Base-by-base conservation (phyloP, 108 stramenopile genomes). In the Discostella stelligeroides region DNA sequence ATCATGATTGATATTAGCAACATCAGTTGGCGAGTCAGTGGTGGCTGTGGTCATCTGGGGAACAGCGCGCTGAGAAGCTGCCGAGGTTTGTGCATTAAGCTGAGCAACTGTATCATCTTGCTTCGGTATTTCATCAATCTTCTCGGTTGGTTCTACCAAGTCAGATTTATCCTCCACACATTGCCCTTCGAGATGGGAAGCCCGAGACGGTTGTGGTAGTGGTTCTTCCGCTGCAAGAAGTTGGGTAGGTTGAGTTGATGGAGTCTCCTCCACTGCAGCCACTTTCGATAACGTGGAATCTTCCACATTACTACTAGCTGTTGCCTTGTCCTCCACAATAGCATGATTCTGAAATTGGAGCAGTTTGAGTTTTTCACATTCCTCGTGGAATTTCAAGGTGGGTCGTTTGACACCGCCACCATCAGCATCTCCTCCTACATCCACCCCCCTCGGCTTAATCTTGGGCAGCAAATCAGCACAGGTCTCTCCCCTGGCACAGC, bases 341-440 rank as follows among this genome's bases (percentile, higher is more conserved):
- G 68, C 74, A 56, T 91, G 83, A 56, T 74, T 66, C 15, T 62
- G 68, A 65, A 73, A 43, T 74, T 94, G 90, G 46, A 87, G 66
- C 62, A 82, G 75, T 45, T 87, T 87, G 29, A 95, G 61, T 68
- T 92, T 82, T 72, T 80, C 88, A 75, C 92, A 92, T 73, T 95
- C 88, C 49, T 89, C 84, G 37, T 78, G 62, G 78, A 89, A 95
- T 63, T 75, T 60, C 50, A 43, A 49, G 10, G 66, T 79, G 10
- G 18, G n/a, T 11, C 45, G 14, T 1, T 46, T 27, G 28, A 13
- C 49, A 20, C 28, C 56, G 28, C 28, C 56, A 21, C 9, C 41
- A 37, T 23, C 55, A 40, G 71, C 37, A 27, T 67, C 72, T 38
- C 70, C 63, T 27, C 77, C n/a, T n/a, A n/a, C 63, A 17, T 30